These are phyloP conservation scores for Lojkania enalia DNA, from an alignment of 2,329 filamentous ascomycete species.

Conservation along the genomic window DNA sequence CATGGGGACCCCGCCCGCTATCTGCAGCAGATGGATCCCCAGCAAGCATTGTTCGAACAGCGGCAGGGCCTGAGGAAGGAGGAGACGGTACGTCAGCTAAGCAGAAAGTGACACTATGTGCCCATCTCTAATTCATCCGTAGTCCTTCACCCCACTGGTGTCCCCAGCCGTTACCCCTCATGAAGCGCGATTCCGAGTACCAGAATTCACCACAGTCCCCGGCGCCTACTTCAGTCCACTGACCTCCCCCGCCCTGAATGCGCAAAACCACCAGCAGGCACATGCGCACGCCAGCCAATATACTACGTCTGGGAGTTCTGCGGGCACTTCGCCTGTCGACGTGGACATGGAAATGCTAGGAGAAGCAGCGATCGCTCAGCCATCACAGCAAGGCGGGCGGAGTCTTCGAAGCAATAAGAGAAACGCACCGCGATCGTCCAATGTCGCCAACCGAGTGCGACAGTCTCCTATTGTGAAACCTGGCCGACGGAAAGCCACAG, in stretches of 20 bases:
- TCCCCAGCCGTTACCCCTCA: conserved; percentile 84
- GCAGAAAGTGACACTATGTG: conserved; percentile 2
- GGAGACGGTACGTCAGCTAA: conserved; percentile 57
- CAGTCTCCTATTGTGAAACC: conserved; percentile 76
- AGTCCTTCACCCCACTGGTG: conserved; percentile 78
- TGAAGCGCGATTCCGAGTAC: conserved; percentile 66
- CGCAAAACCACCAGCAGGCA: conserved; percentile 57
- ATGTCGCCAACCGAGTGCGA: conserved; percentile 57
- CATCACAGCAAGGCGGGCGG: conserved; percentile 49
- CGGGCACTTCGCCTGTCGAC: conserved; percentile 54
- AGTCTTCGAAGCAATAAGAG: conserved; percentile 50
- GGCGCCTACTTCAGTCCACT: conserved; percentile 81
- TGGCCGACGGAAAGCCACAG: conserved; percentile 51
- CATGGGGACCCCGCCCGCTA: conserved; percentile 62
- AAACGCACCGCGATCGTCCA: conserved; percentile 52
- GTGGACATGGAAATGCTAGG: conserved; percentile 51
- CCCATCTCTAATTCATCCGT: conserved; percentile 49
- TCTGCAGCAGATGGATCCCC: conserved; percentile 57
- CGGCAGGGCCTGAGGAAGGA: conserved; percentile 69
- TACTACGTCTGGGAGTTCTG: conserved; percentile 54
- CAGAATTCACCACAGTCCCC: conserved; percentile 64
- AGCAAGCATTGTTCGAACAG: conserved; percentile 66
- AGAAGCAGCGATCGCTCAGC: conserved; percentile 36
- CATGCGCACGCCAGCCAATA: conserved; percentile 41
- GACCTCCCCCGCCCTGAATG: conserved; percentile 77